These are phyloP conservation scores for Fraxinus americana DNA, from an alignment of 257 asterid species.

Conservation along the genomic window DNA sequence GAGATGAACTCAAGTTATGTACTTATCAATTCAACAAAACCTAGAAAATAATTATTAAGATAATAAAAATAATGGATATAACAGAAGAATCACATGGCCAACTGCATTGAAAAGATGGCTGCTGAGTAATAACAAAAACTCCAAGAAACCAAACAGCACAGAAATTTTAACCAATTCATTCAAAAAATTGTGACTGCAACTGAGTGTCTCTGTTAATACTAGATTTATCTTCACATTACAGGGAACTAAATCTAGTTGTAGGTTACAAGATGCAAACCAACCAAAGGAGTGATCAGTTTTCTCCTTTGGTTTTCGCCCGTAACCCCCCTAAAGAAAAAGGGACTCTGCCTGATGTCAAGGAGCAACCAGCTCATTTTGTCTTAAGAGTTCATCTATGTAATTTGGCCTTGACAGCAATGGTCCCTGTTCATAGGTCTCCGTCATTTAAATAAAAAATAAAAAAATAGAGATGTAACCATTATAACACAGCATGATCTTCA, in stretches of 20 bases:
- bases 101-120: not conserved
- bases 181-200: not conserved
- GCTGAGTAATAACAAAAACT: not conserved
- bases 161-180: not conserved
- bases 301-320: no score
- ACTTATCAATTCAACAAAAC: not conserved
- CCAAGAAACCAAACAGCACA: not conserved
- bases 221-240: not conserved
- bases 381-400: no score
- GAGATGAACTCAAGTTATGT: not conserved
- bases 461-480: not conserved
- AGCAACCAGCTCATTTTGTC: no score
- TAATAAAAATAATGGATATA: not conserved
- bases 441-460: not conserved
- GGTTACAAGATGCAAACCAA: not conserved
- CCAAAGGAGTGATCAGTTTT: no score
- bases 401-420: not conserved
- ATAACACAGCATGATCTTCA: not conserved
- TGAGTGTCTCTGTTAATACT: not conserved
- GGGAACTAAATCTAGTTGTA: not conserved
- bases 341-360: no score
- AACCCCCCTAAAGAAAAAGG: no score
- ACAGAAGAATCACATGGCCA: not conserved
- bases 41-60: not conserved
- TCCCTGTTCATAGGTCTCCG: not conserved